Evolutionary conservation across 208 protist species (phyloP), one percentile per base, ranked within the genome.

Genomic region (Crithidia expoeki): DNA sequence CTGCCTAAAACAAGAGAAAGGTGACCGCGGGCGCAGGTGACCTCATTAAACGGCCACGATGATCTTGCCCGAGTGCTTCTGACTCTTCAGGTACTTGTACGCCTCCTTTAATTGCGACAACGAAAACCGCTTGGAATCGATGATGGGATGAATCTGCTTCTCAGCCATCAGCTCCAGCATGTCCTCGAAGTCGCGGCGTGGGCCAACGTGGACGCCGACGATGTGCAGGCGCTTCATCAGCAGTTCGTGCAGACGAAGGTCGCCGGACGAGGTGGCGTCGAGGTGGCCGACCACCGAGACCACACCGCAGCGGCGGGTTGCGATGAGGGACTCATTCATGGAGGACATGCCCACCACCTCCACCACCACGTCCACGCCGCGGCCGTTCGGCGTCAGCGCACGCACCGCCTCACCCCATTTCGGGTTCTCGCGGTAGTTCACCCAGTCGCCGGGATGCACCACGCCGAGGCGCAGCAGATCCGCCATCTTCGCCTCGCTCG

Each of bases 341-440:
- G 49, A 72, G 28, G 59, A 47, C 34, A 68, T 28, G 12, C 70
- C 76, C 25, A 58, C 76, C 63, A 72, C 70, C 53, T 81, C 69
- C 59, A 74, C 76, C 33, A 73, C 69, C 33, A 73, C 65, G 47
- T 77, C 57, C 59, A 81, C 76, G 34, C 76, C 76, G 28, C 64
- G 70, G 50, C 47, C 52, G 17, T 59, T 46, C 21, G 49, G 40
- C 32, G 76, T 81, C 34, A 74, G 62, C 44, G 55, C 71, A 6
- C 25, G 68, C 27, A 69, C 76, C 53, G 66, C 56, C 56, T 69
- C 51, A 0, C 69, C 76, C 68, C 76, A 81, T 56, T 66, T 46
- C 33, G 76, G 65, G 25, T 63, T 63, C 40, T 55, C 60, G 55
- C 52, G 70, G 59, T 76, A 76, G 76, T 76, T 68, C 56, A 77